Base-by-base conservation (phyloP, 202 grass and related monocot genomes). In the Carex arenaria region DNA sequence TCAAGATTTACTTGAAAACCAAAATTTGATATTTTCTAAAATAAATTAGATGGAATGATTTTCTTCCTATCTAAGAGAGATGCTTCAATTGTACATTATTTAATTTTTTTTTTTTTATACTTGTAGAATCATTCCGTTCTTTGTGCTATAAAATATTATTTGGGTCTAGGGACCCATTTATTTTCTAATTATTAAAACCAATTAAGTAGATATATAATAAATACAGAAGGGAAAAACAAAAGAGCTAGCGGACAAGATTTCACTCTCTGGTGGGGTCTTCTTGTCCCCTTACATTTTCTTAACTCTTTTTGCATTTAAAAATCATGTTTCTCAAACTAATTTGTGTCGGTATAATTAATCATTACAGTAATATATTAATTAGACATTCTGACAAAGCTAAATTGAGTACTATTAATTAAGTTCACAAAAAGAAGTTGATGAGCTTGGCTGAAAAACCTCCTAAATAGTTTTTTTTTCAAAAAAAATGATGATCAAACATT, bases 301-400 rank as follows among this genome's bases (percentile, higher is more conserved):
- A 34, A 34, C 7, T n/a, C 2, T 14, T 26, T 23, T 34, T 40
- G 1, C 40, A 3, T 76, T 76, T 3, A 76, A n/a, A 28, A 55
- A 76, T 76, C 14, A 34, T 76, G 15, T 57, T 76, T 19, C 17
- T 20, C 30, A 78, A 78, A 2, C 60, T 78, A 4, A 10, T 40
- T 60, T 19, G 30, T 57, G 54, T 78, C 74, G 74, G 74, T 78
- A 60, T 78, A 60, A 77, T 36, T 78, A 60, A 77, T 36, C 10
- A 38, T 60, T n/a, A 8, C 28, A 26, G 26, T 26, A 26, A 26
- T 26, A 26, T 26, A 26, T 26, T 26, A 26, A 26, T 26, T 26
- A 26, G 26, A 26, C 1, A 26, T 26, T 26, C 26, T 26, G 26
- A 26, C 26, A 26, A 26, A 26, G 26, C 26, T 26, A 26, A 26